Base-by-base conservation (phyloP, 164 flowering plant genomes). In the Cinnamomum micranthum region DNA sequence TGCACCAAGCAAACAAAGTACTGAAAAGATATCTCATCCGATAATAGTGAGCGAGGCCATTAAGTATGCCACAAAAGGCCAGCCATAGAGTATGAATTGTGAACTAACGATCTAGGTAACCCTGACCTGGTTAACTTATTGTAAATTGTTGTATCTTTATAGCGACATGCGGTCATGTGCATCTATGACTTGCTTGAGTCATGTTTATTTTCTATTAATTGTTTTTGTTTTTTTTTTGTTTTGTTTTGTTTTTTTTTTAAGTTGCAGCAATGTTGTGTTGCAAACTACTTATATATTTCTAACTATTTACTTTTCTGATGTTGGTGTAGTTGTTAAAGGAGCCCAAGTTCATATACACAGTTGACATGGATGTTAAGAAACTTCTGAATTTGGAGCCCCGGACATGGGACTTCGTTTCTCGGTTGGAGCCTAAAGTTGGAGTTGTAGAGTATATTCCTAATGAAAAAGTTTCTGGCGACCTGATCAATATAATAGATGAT, bases 271-370 rank as follows among this genome's bases (percentile, higher is more conserved):
- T 41, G n/a, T 64, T 65, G 17, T 28, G 47, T 67, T 31, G 17
- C 4, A 13, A 31, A 12, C 20, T 67, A 2, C 41, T 31, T 6
- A 10, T 28, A 31, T 19, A 31, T 2, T 58, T 27, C 50, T 7
- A 41, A 70, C 65, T 50, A 65, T 52, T 19, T 65, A 28, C 73
- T 73, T 78, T 73, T 25, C 17, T 77, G 17, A 31, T 83, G 62
- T 28, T 72, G 71, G 77, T 69, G 35, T 84, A 92, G 97, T 68
- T 82, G 68, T 71, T 87, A 82, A 94, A 90, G 88, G 97, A 90
- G 80, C 91, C 92, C n/a, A 92, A 91, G 72, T 96, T 94, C 83
- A 90, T 94, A 6, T 91, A 96, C 77, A 90, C 94, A 17, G 97
- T 96, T 71, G 95, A 94, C 75, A 83, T 96, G 92, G 94, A 96